Conservation (phyloP, 1,284 basidiomycete genomes). For the Amylostereum areolatum region DNA sequence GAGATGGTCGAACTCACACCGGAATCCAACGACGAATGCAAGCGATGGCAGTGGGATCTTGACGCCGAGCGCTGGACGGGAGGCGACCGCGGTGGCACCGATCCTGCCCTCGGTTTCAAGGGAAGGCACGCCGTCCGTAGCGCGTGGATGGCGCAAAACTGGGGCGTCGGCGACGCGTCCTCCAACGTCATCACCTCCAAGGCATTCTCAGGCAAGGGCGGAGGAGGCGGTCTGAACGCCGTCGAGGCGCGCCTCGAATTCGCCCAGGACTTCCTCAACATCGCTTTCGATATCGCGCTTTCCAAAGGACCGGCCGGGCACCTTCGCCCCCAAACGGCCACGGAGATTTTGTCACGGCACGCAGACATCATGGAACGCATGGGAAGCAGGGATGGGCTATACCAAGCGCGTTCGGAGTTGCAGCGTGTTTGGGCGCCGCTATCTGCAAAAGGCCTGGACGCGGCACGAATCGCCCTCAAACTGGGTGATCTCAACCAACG, state of each 20-base stretch:
- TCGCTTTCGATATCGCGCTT: constrained; percentile 44
- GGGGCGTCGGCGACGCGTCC: constrained; percentile 48
- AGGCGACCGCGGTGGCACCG: constrained; percentile 65
- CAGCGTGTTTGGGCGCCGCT: constrained; percentile 55
- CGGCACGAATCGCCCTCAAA: constrained; percentile 57
- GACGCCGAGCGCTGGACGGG: constrained; percentile 73
- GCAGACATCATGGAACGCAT: constrained; percentile 66
- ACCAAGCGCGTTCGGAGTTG: constrained; percentile 55
- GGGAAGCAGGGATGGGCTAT: constrained; percentile 48
- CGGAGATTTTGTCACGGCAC: constrained; percentile 57
- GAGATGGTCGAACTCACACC: constrained; percentile 56
- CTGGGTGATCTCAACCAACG: constrained; percentile 59
- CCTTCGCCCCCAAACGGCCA: constrained; percentile 45
- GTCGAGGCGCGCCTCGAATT: constrained; percentile 48
- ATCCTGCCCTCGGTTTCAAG: constrained; percentile 60
- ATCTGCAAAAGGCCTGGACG: constrained; percentile 32
- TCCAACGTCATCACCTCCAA: constrained; percentile 33
- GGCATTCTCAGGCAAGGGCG: constrained; percentile 29
- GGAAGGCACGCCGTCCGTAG: constrained; percentile 64
- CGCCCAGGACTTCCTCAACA: constrained; percentile 50
- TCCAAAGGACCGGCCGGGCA: constrained; percentile 26
- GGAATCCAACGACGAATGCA: constrained; percentile 46
- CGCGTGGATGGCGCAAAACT: constrained; percentile 75
- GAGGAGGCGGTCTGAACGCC: constrained; percentile 33
- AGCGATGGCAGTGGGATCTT: constrained; percentile 67